These are phyloP conservation scores for Acanthamoeba triangularis DNA, from an alignment of 208 protist species.

Conservation along the genomic window DNA sequence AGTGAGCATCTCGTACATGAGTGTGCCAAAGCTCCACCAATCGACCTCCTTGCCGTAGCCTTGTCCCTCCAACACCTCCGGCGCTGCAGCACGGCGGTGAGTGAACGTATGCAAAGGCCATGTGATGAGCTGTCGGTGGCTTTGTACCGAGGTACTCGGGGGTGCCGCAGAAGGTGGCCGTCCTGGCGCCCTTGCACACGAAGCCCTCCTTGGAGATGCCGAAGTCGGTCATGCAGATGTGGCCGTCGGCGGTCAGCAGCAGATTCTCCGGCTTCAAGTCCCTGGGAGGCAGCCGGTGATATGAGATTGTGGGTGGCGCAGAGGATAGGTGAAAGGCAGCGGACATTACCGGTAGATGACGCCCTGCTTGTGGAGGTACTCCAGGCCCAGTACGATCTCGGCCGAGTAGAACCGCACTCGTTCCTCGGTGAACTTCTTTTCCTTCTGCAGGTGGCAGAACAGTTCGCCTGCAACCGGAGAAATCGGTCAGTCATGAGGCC, in stretches of 20 bases:
- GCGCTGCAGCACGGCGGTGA: slow-evolving; percentile 73
- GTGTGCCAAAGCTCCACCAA: slow-evolving; percentile 93
- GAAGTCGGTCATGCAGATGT: slow-evolving; percentile 92
- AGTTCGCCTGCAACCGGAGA: slow-evolving; percentile 88
- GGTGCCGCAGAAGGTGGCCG: slow-evolving; percentile 92
- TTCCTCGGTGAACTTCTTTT: slow-evolving; percentile 37
- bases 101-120: too few relatives aligned
- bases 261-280: slow-evolving; percentile 67
- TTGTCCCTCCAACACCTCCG: slow-evolving; percentile 88
- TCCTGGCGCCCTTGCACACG: slow-evolving; percentile 79
- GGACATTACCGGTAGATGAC: slow-evolving; percentile 88
- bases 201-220: slow-evolving; percentile 89
- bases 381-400: slow-evolving; percentile 90
- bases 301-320: too few relatives aligned
- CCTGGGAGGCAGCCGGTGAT: background rate
- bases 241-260: slow-evolving; percentile 73
- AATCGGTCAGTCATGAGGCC: too few relatives aligned
- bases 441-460: slow-evolving; percentile 95
- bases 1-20: slow-evolving; percentile 93
- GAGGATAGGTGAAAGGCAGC: too few relatives aligned
- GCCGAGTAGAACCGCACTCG: slow-evolving; percentile 71
- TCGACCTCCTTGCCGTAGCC: slow-evolving; percentile 92
- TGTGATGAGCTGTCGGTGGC: background rate
- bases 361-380: slow-evolving; percentile 87
- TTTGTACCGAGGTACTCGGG: slow-evolving; percentile 89